A percentile compares a stretch with the other conserved stretches of the same genome.
These are phyloP conservation scores for Entamoeba moshkovskii DNA, from an alignment of 208 protist genomes.

Conservation along the genomic window DNA sequence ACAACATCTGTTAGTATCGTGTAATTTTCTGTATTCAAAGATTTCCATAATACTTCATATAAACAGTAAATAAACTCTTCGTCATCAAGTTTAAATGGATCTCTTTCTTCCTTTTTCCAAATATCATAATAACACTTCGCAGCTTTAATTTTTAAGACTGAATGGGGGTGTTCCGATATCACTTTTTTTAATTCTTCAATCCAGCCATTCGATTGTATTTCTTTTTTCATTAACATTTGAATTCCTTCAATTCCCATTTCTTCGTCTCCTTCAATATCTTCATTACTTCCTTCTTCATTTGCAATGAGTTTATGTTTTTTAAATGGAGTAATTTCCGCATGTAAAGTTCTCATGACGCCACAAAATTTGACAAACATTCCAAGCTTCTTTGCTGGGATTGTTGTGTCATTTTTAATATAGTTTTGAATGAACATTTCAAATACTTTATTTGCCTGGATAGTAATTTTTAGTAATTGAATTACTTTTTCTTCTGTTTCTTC, in stretches of 20 bases:
- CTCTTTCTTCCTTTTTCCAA: neutral
- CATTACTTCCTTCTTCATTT: neutral
- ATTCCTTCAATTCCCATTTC: neutral
- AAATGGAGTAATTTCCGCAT: neutral
- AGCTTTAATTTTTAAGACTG: neutral
- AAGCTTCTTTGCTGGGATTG: neutral
- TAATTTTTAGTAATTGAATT: neutral
- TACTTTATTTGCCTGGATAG: neutral
- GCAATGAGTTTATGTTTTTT: neutral
- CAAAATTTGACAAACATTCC: neutral
- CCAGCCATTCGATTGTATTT: neutral
- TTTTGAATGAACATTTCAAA: neutral
- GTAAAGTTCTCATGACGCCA: neutral
- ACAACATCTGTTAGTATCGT: neutral
- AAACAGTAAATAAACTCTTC: neutral
- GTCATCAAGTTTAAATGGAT: neutral
- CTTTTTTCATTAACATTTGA: neutral
- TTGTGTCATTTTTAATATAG: neutral
- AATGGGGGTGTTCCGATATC: neutral
- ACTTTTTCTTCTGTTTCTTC: neutral
- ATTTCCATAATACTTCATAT: neutral
- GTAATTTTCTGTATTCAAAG: neutral
- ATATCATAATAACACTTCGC: neutral
- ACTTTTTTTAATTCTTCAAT: neutral
- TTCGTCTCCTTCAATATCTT: neutral